Evolutionary conservation across 2,329 filamentous ascomycete species (phyloP).

Genomic region (Nannizziopsis barbatae): DNA sequence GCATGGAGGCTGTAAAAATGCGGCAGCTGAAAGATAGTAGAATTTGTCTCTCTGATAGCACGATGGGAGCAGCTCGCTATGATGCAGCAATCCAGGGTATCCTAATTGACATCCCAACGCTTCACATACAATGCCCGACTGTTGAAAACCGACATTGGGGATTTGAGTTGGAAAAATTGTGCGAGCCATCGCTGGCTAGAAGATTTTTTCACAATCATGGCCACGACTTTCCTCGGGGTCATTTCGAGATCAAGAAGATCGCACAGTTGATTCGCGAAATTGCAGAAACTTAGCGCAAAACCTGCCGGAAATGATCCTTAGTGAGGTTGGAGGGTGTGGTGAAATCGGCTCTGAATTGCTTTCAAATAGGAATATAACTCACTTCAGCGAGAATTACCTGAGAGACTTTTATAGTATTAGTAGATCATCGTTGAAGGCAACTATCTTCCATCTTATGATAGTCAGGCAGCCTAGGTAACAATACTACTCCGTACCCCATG

Average conservation of each 20-base stretch:
- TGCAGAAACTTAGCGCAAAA: slow-evolving; percentile 10
- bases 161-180: slow-evolving; percentile 13
- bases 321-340: too few relatives aligned
- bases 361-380: too few relatives aligned
- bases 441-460: too few relatives aligned
- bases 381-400: too few relatives aligned
- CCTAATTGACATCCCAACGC: slow-evolving; percentile 16
- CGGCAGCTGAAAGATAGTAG: slow-evolving; percentile 11
- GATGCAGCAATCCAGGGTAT: slow-evolving; percentile 7
- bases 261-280: slow-evolving; percentile 14
- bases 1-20: slow-evolving; percentile 13
- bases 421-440: too few relatives aligned
- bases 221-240: slow-evolving; percentile 17
- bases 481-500: too few relatives aligned
- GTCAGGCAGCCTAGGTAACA: too few relatives aligned
- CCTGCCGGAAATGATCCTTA: too few relatives aligned
- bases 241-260: slow-evolving; percentile 16
- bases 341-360: too few relatives aligned
- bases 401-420: too few relatives aligned
- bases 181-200: slow-evolving; percentile 11
- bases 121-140: slow-evolving; percentile 14
- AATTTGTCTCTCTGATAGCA: slow-evolving; percentile 13
- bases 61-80: slow-evolving; percentile 10
- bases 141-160: slow-evolving; percentile 12
- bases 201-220: slow-evolving; percentile 15